A percentile compares a stretch with the other conserved stretches of the same genome.
Evolutionary conservation across 1,284 basidiomycete species (phyloP).

Genomic region (Blastosporella zonata): DNA sequence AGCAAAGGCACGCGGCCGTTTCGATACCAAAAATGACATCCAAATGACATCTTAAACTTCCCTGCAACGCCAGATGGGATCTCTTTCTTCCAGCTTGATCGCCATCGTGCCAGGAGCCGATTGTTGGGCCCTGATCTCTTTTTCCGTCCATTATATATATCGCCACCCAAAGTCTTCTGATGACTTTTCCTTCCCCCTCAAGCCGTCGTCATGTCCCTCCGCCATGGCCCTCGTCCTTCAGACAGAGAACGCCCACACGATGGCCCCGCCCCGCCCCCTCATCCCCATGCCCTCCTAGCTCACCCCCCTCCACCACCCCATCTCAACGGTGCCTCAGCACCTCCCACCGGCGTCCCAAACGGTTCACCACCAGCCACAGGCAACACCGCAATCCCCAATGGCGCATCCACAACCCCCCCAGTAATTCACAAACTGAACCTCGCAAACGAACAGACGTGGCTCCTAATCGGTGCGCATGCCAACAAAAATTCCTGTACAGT

Average conservation of each 20-base stretch:
- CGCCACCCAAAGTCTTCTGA: conserved; percentile 39
- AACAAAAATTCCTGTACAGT: conserved; percentile 15
- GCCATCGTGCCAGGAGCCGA: conserved; percentile 55
- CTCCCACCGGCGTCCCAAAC: conserved; percentile 35
- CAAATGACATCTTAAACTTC: conserved; percentile 41
- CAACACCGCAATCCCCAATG: conserved; percentile 41
- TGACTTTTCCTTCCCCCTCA: conserved; percentile 39
- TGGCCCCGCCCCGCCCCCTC: conserved; percentile 38
- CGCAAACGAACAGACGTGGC: conserved; percentile 92
- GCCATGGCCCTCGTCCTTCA: conserved; percentile 58
- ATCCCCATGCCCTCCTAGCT: conserved; percentile 34
- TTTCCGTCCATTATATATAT: conserved; percentile 48
- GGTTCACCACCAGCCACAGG: conserved; percentile 50
- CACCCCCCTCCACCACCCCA: conserved; percentile 40
- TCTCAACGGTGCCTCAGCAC: conserved; percentile 47
- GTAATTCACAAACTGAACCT: conserved; percentile 72
- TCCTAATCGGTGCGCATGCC: conserved; percentile 71
- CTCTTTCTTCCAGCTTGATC: conserved; percentile 45
- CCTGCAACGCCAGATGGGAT: conserved; percentile 40
- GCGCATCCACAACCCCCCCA: conserved; percentile 34
- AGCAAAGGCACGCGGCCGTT: conserved; percentile 52
- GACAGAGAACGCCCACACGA: conserved; percentile 68
- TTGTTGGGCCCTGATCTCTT: conserved; percentile 40
- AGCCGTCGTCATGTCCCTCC: conserved; percentile 51
- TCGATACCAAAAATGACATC: conserved; percentile 37